A percentile compares a stretch with the other conserved stretches of the same genome.
These are phyloP conservation scores for Thielaviopsis punctulata DNA, from an alignment of 2,329 filamentous ascomycete genomes.

Conservation along the genomic window DNA sequence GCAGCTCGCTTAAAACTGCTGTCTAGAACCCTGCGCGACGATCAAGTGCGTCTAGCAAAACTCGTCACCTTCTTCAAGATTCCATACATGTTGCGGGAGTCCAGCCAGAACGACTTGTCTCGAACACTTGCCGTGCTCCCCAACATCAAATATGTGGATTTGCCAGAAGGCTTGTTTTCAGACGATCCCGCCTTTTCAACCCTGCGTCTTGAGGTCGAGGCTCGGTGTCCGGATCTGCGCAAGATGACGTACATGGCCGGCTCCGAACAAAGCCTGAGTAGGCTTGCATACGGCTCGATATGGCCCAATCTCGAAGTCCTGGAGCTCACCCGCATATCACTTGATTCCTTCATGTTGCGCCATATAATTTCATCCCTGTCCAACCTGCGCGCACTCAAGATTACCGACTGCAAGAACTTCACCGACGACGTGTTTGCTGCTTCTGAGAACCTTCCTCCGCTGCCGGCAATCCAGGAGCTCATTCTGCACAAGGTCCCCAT, in stretches of 20 bases:
- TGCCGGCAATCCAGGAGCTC: slow-evolving; percentile 59
- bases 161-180: slow-evolving; percentile 73
- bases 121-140: slow-evolving; percentile 71
- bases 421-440: slow-evolving; percentile 61
- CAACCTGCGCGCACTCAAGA: slow-evolving; percentile 54
- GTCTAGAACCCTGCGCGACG: slow-evolving; percentile 65
- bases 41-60: slow-evolving; percentile 48
- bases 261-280: slow-evolving; percentile 59
- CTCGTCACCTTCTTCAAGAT: slow-evolving; percentile 68
- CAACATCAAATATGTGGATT: slow-evolving; percentile 74
- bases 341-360: slow-evolving; percentile 55
- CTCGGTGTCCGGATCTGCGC: slow-evolving; percentile 63
- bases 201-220: slow-evolving; percentile 69
- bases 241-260: slow-evolving; percentile 78
- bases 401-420: slow-evolving; percentile 51
- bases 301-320: slow-evolving; percentile 60
- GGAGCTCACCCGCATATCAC: slow-evolving; percentile 48
- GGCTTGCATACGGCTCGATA: slow-evolving; percentile 43
- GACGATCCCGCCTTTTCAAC: slow-evolving; percentile 62
- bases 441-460: slow-evolving; percentile 47
- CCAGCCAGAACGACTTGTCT: slow-evolving; percentile 67
- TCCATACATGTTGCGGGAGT: slow-evolving; percentile 88
- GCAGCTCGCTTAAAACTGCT: slow-evolving; percentile 60
- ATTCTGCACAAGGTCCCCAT: slow-evolving; percentile 56
- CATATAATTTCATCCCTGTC: slow-evolving; percentile 51